Evolutionary conservation across 768 basidiomycete species (phyloP).

Genomic region (Psilocybe cubensis): DNA sequence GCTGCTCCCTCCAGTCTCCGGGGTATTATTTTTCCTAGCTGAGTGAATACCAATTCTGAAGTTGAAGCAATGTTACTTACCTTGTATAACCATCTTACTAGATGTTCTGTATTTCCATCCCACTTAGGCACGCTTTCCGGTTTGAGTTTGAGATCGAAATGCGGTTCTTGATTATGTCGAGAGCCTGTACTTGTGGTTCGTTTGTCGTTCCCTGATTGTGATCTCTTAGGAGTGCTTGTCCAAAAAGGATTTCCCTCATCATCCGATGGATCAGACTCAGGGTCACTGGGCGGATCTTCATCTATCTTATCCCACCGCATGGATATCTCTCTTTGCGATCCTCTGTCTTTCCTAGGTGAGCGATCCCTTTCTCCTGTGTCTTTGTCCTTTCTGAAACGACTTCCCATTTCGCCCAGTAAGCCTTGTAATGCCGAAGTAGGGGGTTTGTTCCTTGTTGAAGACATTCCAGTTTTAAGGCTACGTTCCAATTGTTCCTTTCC

Average conservation of each 20-base stretch:
- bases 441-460: no score
- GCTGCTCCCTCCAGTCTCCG: conserved; percentile 25
- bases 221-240: not conserved
- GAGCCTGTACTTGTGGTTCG: not conserved
- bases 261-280: no score
- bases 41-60: conserved; percentile 21
- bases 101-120: conserved; percentile 32
- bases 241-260: not conserved
- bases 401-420: no score
- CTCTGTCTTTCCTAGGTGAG: no score
- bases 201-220: not conserved
- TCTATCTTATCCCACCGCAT: no score
- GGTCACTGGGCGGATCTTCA: no score
- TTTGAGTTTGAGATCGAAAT: conserved; percentile 36
- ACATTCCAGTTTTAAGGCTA: no score
- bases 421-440: no score
- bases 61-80: conserved; percentile 26
- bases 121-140: conserved; percentile 32
- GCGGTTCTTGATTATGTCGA: conserved; percentile 20
- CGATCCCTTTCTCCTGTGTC: no score
- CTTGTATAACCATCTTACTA: conserved; percentile 31
- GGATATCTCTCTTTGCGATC: no score
- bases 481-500: no score
- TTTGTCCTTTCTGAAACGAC: no score
- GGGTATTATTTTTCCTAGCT: conserved; percentile 35